phyloP scores from a whole-genome alignment of 1,284 basidiomycete genomes.

The Cutaneotrichosporon arboriforme region DNA sequence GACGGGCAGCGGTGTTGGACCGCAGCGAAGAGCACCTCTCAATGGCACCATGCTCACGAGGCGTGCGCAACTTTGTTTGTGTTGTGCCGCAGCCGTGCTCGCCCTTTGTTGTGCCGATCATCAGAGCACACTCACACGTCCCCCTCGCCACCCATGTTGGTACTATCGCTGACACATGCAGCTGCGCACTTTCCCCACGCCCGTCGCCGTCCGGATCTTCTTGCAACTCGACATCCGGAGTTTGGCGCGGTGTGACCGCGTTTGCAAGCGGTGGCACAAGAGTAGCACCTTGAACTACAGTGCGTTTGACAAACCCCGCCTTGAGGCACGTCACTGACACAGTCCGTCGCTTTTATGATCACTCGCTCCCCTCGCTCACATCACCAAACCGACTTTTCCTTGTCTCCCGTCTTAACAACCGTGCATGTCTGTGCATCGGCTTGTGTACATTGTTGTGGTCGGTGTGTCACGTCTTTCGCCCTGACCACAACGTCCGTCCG shows the following conservation, averaged over 20 bases:
- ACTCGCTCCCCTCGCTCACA: too few species aligned
- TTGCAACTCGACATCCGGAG: slow-evolving; percentile 59
- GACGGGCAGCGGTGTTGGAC: neutral
- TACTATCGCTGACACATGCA: slow-evolving; percentile 13
- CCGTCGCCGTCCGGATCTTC: slow-evolving; percentile 72
- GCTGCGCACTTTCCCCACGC: slow-evolving; percentile 68
- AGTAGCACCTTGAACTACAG: slow-evolving; percentile 86
- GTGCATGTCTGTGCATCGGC: too few species aligned
- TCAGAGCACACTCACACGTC: neutral
- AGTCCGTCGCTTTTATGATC: too few species aligned
- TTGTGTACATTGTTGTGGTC: too few species aligned
- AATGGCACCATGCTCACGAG: too few species aligned
- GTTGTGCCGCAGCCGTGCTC: too few species aligned
- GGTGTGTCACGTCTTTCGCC: too few species aligned
- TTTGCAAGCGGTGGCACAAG: slow-evolving; percentile 76
- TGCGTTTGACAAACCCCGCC: slow-evolving; percentile 45
- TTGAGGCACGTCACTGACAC: too few species aligned
- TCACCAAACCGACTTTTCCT: too few species aligned
- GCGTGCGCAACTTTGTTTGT: neutral
- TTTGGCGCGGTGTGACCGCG: slow-evolving; percentile 68
- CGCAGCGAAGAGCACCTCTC: neutral
- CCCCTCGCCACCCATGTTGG: neutral
- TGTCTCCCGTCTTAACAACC: too few species aligned
- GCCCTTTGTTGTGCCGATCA: too few species aligned
- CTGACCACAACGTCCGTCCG: neutral